Evolutionary conservation across 768 basidiomycete species (phyloP).

Genomic region (Suillus tomentosus): DNA sequence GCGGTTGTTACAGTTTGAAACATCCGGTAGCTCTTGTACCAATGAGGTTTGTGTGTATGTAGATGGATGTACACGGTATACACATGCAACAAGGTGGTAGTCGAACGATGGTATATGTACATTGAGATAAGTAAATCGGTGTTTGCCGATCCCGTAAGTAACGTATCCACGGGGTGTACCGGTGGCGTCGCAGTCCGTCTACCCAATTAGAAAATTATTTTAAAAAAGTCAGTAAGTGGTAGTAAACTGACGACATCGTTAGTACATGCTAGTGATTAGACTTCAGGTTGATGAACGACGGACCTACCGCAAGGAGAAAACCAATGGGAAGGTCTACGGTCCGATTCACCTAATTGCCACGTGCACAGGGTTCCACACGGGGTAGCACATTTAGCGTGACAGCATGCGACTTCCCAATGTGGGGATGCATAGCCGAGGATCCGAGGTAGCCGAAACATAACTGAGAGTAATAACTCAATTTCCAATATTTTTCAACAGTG

Average conservation of each 20-base stretch:
- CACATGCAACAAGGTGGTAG: constrained; percentile 1
- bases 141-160: neutral
- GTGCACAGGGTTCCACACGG: constrained; percentile 18
- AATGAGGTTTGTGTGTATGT: no score
- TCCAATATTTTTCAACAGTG: constrained; percentile 26
- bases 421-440: constrained; percentile 28
- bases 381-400: constrained; percentile 24
- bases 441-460: constrained; percentile 32
- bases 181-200: constrained; percentile 25
- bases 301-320: no score
- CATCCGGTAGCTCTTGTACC: neutral
- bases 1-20: neutral
- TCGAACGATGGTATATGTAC: no score
- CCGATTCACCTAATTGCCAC: constrained; percentile 12
- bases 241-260: no score
- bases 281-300: neutral
- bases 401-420: constrained; percentile 21
- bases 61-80: neutral
- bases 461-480: constrained; percentile 35
- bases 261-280: no score
- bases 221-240: no score
- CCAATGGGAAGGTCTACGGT: neutral
- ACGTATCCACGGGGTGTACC: constrained; percentile 21
- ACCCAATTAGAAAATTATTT: constrained; percentile 9
- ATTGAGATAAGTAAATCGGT: neutral